A percentile compares a stretch with the other conserved stretches of the same genome.
Evolutionary conservation across 805 yeast species (phyloP).

Genomic region (Candida ipomoeae): DNA sequence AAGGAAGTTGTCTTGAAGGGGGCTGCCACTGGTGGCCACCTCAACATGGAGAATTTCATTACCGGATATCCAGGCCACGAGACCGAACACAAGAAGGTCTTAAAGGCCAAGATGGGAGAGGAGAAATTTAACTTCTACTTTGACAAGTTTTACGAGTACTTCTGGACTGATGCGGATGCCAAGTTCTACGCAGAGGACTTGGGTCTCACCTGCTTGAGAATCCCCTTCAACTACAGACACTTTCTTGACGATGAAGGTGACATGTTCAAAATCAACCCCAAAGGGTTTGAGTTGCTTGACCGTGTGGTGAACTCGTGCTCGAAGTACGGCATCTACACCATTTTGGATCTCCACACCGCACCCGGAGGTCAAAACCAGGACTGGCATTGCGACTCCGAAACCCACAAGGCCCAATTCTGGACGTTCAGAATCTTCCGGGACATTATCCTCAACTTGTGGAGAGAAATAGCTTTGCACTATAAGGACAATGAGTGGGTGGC

Average conservation of each 20-base stretch:
- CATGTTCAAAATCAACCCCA: slow-evolving; percentile 37
- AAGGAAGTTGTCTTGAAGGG: slow-evolving; percentile 42
- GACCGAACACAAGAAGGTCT: slow-evolving; percentile 44
- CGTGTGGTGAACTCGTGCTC: slow-evolving; percentile 42
- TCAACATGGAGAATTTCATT: slow-evolving; percentile 55
- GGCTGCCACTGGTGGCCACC: slow-evolving; percentile 47
- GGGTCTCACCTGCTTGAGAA: slow-evolving; percentile 44
- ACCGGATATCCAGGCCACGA: slow-evolving; percentile 55
- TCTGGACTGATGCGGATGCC: slow-evolving; percentile 51
- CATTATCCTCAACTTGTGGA: slow-evolving; percentile 43
- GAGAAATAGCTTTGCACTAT: slow-evolving; percentile 42
- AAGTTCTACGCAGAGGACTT: slow-evolving; percentile 37
- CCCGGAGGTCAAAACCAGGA: slow-evolving; percentile 57
- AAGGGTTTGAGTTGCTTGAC: slow-evolving; percentile 45
- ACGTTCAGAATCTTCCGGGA: slow-evolving; percentile 48
- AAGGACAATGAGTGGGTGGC: slow-evolving; percentile 47
- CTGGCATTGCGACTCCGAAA: slow-evolving; percentile 49
- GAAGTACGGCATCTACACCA: slow-evolving; percentile 44
- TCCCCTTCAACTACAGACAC: slow-evolving; percentile 52
- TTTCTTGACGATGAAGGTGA: slow-evolving; percentile 46
- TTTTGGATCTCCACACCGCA: slow-evolving; percentile 46
- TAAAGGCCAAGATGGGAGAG: slow-evolving; percentile 38
- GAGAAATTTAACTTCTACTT: slow-evolving; percentile 48
- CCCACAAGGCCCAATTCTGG: slow-evolving; percentile 48
- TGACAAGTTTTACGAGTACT: slow-evolving; percentile 49